Evolutionary conservation across 2,329 filamentous ascomycete genomes (phyloP).

Genomic region (Diplocarpon mali): DNA sequence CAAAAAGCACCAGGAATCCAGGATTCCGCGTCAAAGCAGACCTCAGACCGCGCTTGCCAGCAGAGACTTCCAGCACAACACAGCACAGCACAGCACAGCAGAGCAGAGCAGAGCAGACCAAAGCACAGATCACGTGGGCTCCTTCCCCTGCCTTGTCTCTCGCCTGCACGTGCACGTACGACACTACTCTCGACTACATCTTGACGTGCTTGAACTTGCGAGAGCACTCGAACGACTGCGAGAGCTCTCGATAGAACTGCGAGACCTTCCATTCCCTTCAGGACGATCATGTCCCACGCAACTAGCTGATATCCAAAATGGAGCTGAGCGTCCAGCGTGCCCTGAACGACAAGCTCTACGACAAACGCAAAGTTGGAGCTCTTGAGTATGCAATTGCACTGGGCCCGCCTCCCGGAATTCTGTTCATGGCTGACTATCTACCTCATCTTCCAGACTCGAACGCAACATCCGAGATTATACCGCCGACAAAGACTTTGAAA

Average conservation of each 20-base stretch:
- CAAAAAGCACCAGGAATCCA: too few species aligned
- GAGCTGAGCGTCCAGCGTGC: slow-evolving; percentile 81
- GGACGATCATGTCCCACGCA: slow-evolving; percentile 10
- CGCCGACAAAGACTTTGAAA: slow-evolving; percentile 62
- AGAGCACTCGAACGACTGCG: too few species aligned
- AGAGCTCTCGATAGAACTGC: neutral
- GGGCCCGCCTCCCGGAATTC: slow-evolving; percentile 12
- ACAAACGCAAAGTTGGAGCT: slow-evolving; percentile 92
- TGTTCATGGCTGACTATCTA: slow-evolving; percentile 5
- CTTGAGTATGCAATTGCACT: slow-evolving; percentile 62
- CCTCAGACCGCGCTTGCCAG: too few species aligned
- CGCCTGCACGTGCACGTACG: too few species aligned
- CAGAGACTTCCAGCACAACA: too few species aligned
- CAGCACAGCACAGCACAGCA: too few species aligned
- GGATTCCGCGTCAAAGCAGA: too few species aligned
- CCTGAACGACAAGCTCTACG: slow-evolving; percentile 96
- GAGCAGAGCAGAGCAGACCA: too few species aligned
- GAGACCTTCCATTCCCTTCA: neutral
- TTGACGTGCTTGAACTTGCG: neutral
- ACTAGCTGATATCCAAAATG: slow-evolving; percentile 41
- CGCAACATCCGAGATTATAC: slow-evolving; percentile 79
- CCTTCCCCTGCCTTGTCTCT: neutral
- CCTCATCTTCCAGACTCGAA: slow-evolving; percentile 55
- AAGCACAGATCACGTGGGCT: neutral
- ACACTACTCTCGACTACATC: too few species aligned